Base-by-base conservation (phyloP, 2,329 filamentous ascomycete species). In the Dothideomycetes sp. region DNA sequence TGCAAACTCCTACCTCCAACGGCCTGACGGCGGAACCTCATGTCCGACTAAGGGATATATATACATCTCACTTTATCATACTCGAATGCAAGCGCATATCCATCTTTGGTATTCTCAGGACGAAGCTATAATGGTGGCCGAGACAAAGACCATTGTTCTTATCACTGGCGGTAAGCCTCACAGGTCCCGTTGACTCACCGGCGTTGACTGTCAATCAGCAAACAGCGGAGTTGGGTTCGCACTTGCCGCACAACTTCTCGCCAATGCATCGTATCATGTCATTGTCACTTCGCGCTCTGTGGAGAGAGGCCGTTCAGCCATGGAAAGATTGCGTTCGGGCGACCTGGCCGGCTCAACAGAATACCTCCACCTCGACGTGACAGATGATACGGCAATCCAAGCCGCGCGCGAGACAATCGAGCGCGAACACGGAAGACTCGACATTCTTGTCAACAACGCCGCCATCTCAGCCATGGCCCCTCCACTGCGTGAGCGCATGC, bases 201-300 rank as follows among this genome's bases (percentile, higher is more conserved):
- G 17, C n/a, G 17, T 33, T 41, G 13, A 42, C 13, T 11, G n/a
- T 10, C 7, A 2, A 25, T 6, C 24, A 45, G 51, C 46, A 27
- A 72, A 67, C 48, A 63, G 61, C 39, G 68, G 69, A 41, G 67
- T 72, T 25, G 68, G 69, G 25, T 62, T 63, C 43, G 66, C 65
- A 43, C 57, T 66, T 6, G 60, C 60, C 10, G 50, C 58, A 39
- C 53, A 59, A 19, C 57, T 63, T 3, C 57, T 65, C 7, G 47
- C 56, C 3, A 45, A 58, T 11, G 47, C 44, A 10, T 46, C 47
- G 10, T 63, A 32, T n/a, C 60, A 68, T 41, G 51, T 68, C 38
- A 49, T 68, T 22, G 54, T 68, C 16, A 59, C 55, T 16, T 48
- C 49, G 23, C 60, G 65, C 13, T 60, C 55, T 19, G 5, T 50